Percentiles rank a stretch among this genome's conserved stretches.
These are phyloP conservation scores for Trametes polyzona DNA, from an alignment of 1,284 basidiomycete species.

Conservation along the genomic window DNA sequence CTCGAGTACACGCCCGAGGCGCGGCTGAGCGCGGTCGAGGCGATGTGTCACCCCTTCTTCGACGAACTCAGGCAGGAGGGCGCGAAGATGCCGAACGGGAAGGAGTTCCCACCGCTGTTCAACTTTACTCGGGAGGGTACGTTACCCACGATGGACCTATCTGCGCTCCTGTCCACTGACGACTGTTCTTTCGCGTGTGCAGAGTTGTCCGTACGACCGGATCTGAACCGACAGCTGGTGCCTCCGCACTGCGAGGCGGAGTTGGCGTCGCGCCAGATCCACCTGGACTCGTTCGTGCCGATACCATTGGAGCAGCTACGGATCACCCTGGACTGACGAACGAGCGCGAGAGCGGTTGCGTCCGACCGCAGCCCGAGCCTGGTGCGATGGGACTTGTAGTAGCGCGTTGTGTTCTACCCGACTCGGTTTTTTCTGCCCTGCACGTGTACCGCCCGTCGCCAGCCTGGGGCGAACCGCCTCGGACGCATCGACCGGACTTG, in stretches of 20 bases:
- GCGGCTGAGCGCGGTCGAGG: slow-evolving; percentile 90
- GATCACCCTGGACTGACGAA: slow-evolving; percentile 83
- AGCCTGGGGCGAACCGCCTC: neutral
- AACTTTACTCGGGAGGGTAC: slow-evolving; percentile 95
- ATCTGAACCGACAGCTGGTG: slow-evolving; percentile 90
- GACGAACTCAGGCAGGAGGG: slow-evolving; percentile 93
- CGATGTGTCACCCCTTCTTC: slow-evolving; percentile 96
- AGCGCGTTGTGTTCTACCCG: slow-evolving; percentile 3
- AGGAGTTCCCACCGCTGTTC: slow-evolving; percentile 93
- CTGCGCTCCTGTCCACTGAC: neutral
- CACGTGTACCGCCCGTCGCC: neutral
- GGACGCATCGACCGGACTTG: no score
- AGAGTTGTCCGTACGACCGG: slow-evolving; percentile 96
- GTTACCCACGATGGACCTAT: slow-evolving; percentile 33
- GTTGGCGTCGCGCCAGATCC: slow-evolving; percentile 85
- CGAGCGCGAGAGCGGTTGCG: neutral
- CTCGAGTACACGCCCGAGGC: slow-evolving; percentile 97
- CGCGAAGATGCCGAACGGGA: slow-evolving; percentile 94
- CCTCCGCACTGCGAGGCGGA: slow-evolving; percentile 89
- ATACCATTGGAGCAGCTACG: slow-evolving; percentile 93
- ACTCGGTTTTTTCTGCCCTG: neutral
- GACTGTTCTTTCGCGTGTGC: slow-evolving; percentile 18
- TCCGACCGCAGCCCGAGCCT: slow-evolving; percentile 13
- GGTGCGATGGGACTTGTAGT: slow-evolving; percentile 24
- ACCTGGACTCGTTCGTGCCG: slow-evolving; percentile 90